Conservation (phyloP, 371 early-diverging fungal genomes). For the Saksenaea oblongispora region DNA sequence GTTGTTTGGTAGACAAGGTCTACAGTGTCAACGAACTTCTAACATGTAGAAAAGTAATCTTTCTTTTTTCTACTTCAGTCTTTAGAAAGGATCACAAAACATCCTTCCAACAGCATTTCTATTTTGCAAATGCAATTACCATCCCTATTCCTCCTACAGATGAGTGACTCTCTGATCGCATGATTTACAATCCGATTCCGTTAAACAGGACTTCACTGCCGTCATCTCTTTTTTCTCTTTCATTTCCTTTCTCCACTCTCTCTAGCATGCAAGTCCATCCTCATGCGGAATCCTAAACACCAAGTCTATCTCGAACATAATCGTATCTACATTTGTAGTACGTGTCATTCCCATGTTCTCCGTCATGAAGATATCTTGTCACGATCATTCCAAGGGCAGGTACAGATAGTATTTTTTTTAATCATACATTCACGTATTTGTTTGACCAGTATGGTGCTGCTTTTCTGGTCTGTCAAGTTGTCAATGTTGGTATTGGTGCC, state of each 20-base stretch:
- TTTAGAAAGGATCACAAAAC: too few relatives aligned
- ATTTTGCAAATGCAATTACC: background rate
- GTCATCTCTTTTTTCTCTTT: background rate
- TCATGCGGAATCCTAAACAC: constrained; percentile 2
- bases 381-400: constrained; percentile 32
- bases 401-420: background rate
- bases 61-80: too few relatives aligned
- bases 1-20: too few relatives aligned
- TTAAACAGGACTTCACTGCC: constrained; percentile 1
- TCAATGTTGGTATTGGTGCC: constrained; percentile 54
- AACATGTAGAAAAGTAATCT: background rate
- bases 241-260: background rate
- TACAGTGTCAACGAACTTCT: background rate
- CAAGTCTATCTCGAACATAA: constrained; percentile 38
- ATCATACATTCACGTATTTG: constrained; percentile 8
- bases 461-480: constrained; percentile 64
- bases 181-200: background rate
- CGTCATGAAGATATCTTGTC: constrained; percentile 60
- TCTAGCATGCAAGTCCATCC: background rate
- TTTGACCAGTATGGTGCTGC: constrained; percentile 58
- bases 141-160: background rate
- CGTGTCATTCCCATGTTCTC: constrained; percentile 65
- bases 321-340: constrained; percentile 54
- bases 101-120: too few relatives aligned
- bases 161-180: background rate